Evolutionary conservation across 164 flowering plant species (phyloP).

Genomic region (Vitis rotundifolia): DNA sequence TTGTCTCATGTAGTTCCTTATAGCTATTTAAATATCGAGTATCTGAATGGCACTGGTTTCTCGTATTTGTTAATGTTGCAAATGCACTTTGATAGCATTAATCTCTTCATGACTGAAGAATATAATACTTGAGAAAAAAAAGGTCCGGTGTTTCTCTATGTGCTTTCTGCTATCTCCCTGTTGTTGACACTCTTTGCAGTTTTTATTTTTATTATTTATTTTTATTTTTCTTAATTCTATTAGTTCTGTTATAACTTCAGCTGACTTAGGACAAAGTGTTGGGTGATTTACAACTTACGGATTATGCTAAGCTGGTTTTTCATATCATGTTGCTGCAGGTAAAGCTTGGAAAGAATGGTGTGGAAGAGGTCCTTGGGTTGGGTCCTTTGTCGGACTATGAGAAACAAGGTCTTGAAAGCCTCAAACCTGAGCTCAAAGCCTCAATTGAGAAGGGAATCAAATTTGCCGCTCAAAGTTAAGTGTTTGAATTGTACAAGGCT

Average conservation of each 20-base stretch:
- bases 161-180: no score
- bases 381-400: conserved; percentile 85
- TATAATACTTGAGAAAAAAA: no score
- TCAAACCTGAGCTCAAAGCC: conserved; percentile 71
- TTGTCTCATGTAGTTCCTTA: no score
- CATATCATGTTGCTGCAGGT: conserved; percentile 51
- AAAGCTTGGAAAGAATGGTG: conserved; percentile 91
- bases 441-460: conserved; percentile 95
- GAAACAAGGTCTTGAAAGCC: conserved; percentile 69
- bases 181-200: no score
- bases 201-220: no score
- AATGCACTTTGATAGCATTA: no score
- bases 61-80: no score
- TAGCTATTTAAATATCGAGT: no score
- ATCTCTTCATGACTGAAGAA: no score
- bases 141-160: no score
- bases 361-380: conserved; percentile 82
- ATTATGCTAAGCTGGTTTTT: not conserved
- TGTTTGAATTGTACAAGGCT: not conserved
- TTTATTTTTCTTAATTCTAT: no score
- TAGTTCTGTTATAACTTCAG: not conserved
- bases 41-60: no score
- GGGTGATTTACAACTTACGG: not conserved
- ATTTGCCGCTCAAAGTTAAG: conserved; percentile 52
- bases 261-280: not conserved